A percentile compares a stretch with the other conserved stretches of the same genome.
Evolutionary conservation across 2,329 filamentous ascomycete species (phyloP).

Genomic region (Fonsecaea monophora): DNA sequence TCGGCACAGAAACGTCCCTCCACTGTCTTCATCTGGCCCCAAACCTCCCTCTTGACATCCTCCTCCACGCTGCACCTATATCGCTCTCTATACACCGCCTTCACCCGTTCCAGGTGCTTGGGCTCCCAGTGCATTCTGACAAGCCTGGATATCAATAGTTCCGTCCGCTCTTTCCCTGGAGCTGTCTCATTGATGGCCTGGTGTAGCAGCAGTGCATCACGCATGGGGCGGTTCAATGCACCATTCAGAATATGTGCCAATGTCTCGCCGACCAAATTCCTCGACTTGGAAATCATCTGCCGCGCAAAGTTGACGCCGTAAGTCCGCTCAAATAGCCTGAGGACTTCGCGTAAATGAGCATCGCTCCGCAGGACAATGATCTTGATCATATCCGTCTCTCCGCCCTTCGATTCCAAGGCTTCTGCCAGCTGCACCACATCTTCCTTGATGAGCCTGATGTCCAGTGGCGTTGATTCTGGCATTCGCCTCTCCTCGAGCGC

Average conservation of each 20-base stretch:
- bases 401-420: slow-evolving; percentile 76
- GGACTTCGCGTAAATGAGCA: slow-evolving; percentile 77
- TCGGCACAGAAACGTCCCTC: slow-evolving; percentile 38
- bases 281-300: slow-evolving; percentile 85
- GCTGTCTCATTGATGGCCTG: slow-evolving; percentile 81
- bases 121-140: slow-evolving; percentile 94
- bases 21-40: slow-evolving; percentile 53
- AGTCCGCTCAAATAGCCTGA: slow-evolving; percentile 75
- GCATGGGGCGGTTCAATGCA: slow-evolving; percentile 91
- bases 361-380: slow-evolving; percentile 84
- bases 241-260: slow-evolving; percentile 95
- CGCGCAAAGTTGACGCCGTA: slow-evolving; percentile 83
- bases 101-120: slow-evolving; percentile 78
- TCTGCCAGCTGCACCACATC: slow-evolving; percentile 77
- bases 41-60: slow-evolving; percentile 77
- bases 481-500: slow-evolving; percentile 83
- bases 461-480: slow-evolving; percentile 75
- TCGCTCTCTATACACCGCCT: slow-evolving; percentile 77
- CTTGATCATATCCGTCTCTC: slow-evolving; percentile 84
- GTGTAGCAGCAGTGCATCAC: slow-evolving; percentile 87
- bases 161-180: slow-evolving; percentile 75
- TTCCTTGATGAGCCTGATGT: slow-evolving; percentile 67
- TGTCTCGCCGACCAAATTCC: slow-evolving; percentile 91
- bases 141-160: slow-evolving; percentile 84
- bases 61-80: slow-evolving; percentile 78